Conservation (phyloP, 257 asterid species). For the Mitragyna speciosa region DNA sequence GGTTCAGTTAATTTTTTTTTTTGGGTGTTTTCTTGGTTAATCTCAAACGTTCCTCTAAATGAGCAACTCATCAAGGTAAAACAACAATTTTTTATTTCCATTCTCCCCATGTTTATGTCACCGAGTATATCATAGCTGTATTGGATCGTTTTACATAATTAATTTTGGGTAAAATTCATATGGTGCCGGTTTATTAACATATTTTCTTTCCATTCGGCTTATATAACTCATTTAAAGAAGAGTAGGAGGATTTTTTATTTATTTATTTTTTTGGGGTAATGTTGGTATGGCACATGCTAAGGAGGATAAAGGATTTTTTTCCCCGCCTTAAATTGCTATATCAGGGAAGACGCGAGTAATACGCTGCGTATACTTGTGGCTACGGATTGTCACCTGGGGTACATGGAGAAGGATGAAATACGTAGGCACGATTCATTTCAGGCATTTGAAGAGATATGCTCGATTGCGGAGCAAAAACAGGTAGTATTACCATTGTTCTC, state of each 20-base stretch:
- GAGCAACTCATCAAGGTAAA: slow-evolving; percentile 19
- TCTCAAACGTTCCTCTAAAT: neutral
- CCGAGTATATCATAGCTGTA: too few relatives aligned
- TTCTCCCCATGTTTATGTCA: neutral
- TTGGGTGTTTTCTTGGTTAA: too few relatives aligned
- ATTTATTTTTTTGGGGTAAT: too few relatives aligned
- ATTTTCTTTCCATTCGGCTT: neutral
- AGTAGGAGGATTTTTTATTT: neutral
- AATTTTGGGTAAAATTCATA: neutral
- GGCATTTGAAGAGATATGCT: slow-evolving; percentile 98
- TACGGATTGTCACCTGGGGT: slow-evolving; percentile 97
- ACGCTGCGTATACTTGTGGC: slow-evolving; percentile 82
- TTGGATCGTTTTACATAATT: too few relatives aligned
- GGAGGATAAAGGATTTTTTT: neutral
- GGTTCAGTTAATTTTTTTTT: slow-evolving; percentile 1
- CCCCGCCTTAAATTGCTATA: neutral
- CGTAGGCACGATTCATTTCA: slow-evolving; percentile 92
- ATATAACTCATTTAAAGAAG: neutral
- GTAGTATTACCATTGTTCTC: slow-evolving; percentile 25
- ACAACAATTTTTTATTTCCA: neutral
- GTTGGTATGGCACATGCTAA: neutral
- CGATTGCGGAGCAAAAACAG: slow-evolving; percentile 93
- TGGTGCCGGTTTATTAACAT: neutral
- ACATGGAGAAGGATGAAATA: slow-evolving; percentile 96
- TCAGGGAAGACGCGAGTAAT: slow-evolving; percentile 57